Percentiles rank a stretch among this genome's conserved stretches.
Conservation (phyloP, 192 early-diverging fungal genomes). For the Gryganskiella cystojenkinii region DNA sequence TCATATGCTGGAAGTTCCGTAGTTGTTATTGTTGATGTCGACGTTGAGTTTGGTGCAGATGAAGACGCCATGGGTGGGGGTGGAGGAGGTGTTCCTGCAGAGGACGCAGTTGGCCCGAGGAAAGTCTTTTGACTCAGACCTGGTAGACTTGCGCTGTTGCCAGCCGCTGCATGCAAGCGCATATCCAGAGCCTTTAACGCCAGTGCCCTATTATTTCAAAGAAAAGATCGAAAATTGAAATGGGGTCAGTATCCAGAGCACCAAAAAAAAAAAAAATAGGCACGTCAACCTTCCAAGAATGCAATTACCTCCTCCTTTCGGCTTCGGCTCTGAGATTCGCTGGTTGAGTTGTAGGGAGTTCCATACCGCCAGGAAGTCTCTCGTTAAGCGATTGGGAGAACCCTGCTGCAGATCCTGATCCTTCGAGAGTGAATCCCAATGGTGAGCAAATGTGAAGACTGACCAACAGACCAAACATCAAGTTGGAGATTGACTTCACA, state of each 20-base stretch:
- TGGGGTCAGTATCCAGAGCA: too few relatives aligned
- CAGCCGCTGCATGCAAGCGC: constrained; percentile 56
- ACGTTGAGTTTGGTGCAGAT: not conserved
- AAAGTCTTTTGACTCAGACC: constrained; percentile 44
- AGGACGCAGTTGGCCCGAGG: constrained; percentile 20
- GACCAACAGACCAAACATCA: constrained; percentile 7
- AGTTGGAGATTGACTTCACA: constrained; percentile 1
- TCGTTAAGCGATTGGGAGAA: not conserved
- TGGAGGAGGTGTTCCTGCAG: constrained; percentile 14
- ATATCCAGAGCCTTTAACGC: constrained; percentile 73
- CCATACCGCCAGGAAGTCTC: not conserved
- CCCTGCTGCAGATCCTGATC: not conserved
- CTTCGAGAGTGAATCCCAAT: not conserved
- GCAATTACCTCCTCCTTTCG: constrained; percentile 8
- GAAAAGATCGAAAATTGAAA: too few relatives aligned
- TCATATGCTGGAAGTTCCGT: not conserved
- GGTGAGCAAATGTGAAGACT: constrained; percentile 4
- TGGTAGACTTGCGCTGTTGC: constrained; percentile 35
- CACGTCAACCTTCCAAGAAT: too few relatives aligned
- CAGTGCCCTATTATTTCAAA: constrained; percentile 57
- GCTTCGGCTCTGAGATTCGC: constrained; percentile 7
- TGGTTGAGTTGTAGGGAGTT: not conserved
- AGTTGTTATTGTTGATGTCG: constrained; percentile 3
- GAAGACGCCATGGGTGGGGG: constrained; percentile 3
- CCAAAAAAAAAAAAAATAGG: too few relatives aligned